phyloP scores from a whole-genome alignment of 2,329 filamentous ascomycete species.

The Aphanoascus verrucosus region DNA sequence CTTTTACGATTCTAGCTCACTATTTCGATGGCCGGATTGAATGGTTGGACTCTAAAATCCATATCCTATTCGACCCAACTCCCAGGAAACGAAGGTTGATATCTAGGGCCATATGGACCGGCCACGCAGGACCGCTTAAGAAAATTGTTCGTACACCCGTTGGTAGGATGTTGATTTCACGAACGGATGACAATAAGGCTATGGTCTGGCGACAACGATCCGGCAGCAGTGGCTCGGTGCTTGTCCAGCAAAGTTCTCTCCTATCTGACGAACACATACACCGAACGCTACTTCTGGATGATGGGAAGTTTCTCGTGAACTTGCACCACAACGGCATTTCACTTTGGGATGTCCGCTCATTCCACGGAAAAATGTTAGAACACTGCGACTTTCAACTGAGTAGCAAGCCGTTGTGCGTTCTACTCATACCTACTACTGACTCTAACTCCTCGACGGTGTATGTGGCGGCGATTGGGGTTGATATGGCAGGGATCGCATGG shows the following conservation, averaged over 20 bases:
- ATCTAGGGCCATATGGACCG: conserved; percentile 63
- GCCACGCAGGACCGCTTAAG: conserved; percentile 67
- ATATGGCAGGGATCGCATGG: conserved; percentile 72
- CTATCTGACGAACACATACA: conserved; percentile 61
- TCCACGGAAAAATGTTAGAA: conserved; percentile 49
- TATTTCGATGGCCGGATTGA: conserved; percentile 76
- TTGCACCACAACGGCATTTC: conserved; percentile 60
- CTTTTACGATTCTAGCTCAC: conserved; percentile 65
- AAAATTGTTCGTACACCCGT: conserved; percentile 80
- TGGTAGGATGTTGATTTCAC: conserved; percentile 68
- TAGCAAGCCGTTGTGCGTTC: conserved; percentile 68
- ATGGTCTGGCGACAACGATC: conserved; percentile 68
- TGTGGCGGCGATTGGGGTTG: conserved; percentile 71
- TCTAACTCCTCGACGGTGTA: conserved; percentile 46
- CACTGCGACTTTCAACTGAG: conserved; percentile 47
- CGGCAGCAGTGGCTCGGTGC: conserved; percentile 41
- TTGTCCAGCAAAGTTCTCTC: conserved; percentile 59
- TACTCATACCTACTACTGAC: conserved; percentile 56
- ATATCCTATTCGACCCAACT: conserved; percentile 66
- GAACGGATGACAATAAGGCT: conserved; percentile 66
- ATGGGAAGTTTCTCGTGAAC: conserved; percentile 71
- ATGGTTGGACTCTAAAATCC: conserved; percentile 67
- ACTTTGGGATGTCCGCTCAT: conserved; percentile 65
- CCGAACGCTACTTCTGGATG: conserved; percentile 64
- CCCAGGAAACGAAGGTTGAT: conserved; percentile 49